phyloP scores from a whole-genome alignment of 805 yeast genomes.

The Kockiozyma suomiensis region DNA sequence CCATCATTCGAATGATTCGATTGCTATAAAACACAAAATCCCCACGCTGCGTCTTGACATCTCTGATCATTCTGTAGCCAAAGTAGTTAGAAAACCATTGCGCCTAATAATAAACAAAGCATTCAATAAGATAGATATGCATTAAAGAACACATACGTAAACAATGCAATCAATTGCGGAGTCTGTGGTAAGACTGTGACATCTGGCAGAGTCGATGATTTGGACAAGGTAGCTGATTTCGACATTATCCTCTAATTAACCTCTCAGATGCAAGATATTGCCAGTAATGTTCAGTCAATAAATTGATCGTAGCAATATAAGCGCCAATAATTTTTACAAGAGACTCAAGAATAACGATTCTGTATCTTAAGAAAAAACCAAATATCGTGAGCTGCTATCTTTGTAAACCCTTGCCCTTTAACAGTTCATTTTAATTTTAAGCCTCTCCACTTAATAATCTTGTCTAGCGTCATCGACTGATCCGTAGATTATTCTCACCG shows the following conservation, averaged over 20 bases:
- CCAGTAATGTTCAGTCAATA: no score
- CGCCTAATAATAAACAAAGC: not conserved
- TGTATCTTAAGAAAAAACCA: no score
- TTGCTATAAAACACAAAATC: slow-evolving; percentile 96
- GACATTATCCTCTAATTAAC: not conserved
- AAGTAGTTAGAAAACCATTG: not conserved
- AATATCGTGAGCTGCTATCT: no score
- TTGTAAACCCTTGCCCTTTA: no score
- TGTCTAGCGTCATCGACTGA: no score
- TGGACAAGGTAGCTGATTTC: slow-evolving; percentile 11
- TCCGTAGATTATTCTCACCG: no score
- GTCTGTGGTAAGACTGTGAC: slow-evolving; percentile 80
- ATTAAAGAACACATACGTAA: slow-evolving; percentile 52
- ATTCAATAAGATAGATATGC: not conserved
- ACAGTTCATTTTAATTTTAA: no score
- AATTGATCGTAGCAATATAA: no score
- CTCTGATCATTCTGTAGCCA: slow-evolving; percentile 73
- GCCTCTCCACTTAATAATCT: no score
- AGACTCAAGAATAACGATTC: no score
- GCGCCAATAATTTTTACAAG: no score
- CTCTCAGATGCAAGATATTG: not conserved
- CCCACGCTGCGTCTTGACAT: slow-evolving; percentile 74
- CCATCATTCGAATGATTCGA: slow-evolving; percentile 87
- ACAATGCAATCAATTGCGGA: slow-evolving; percentile 83
- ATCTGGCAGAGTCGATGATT: slow-evolving; percentile 43